Conservation (phyloP, 768 basidiomycete genomes). For the Pleurotus citrinopileatus region DNA sequence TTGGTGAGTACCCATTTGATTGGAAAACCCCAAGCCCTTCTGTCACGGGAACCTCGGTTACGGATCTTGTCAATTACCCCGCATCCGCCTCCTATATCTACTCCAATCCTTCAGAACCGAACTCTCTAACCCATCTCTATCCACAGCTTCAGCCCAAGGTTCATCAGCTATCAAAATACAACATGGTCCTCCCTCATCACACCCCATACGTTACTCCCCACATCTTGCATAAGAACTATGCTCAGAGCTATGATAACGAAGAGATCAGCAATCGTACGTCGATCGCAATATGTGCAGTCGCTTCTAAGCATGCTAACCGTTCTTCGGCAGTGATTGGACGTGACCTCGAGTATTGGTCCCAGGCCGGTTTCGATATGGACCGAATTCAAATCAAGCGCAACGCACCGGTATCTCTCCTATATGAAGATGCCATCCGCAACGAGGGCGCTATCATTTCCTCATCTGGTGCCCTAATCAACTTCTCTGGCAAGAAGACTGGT, state of each 20-base stretch:
- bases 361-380: slow-evolving; percentile 99
- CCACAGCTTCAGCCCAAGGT: slow-evolving; percentile 4
- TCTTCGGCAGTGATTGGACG: slow-evolving; percentile 72
- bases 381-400: slow-evolving; percentile 95
- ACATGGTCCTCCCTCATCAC: slow-evolving; percentile 66
- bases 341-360: slow-evolving; percentile 96
- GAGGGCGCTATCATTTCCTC: slow-evolving; percentile 98
- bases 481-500: slow-evolving; percentile 99
- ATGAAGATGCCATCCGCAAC: slow-evolving; percentile 97
- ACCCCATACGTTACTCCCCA: slow-evolving; percentile 88
- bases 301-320: neutral
- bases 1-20: slow-evolving; percentile 1
- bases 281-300: slow-evolving; percentile 1
- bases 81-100: slow-evolving; percentile 11
- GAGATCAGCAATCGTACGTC: slow-evolving; percentile 54
- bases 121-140: slow-evolving; percentile 16
- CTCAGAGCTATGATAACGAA: slow-evolving; percentile 70
- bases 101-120: slow-evolving; percentile 14
- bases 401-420: slow-evolving; percentile 83
- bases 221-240: slow-evolving; percentile 86
- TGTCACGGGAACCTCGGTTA: neutral
- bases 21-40: neutral
- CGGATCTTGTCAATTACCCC: neutral
- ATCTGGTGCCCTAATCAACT: slow-evolving; percentile 97
- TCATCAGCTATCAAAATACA: slow-evolving; percentile 18